Base-by-base conservation (phyloP, 192 early-diverging fungal species). In the Backusella westeae region DNA sequence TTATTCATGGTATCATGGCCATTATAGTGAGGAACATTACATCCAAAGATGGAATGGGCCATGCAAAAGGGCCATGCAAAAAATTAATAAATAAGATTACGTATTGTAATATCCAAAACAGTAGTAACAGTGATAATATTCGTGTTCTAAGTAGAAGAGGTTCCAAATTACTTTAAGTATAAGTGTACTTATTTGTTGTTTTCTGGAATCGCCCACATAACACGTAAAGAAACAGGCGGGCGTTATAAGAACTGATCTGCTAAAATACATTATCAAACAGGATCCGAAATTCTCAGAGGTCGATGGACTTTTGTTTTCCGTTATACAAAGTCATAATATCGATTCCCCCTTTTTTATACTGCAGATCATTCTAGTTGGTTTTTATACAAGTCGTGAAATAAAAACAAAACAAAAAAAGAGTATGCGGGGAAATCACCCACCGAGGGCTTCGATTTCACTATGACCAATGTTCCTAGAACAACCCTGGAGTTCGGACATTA, bases 51-150 rank as follows among this genome's bases (percentile, higher is more conserved):
- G 56, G 56, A 63, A 63, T 63, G 56, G 56, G 56, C 56, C 56
- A 63, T 63, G 56, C 56, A 63, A 63, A 63, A 14, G 9, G 56
- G 26, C 56, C 56, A 63, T 63, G 56, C n/a, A 56, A 63, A 63
- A 63, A 63, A 29, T 63, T 26, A 63, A 63, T 63, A 69, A 69
- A 69, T 36, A 69, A 69, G 34, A 69, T 69, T 69, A 69, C 67
- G 67, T 39, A 4, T 23, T 69, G 67, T 69, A 39, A 69, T 69
- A 21, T 63, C 21, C 7, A 63, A 63, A 63, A 63, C 29, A 63
- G 29, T 63, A 29, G 56, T 63, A 59, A 56, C 21, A 56, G 10
- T 19, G 7, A 21, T n/a, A 59, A 23, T 59, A 59, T 21, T 59
- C 21, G 26, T 29, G 10, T 63, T 63, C 56, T 29, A 63, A 56